Evolutionary conservation across 176 grass and related monocot genomes (phyloP), one percentile per base, ranked within the genome.

Genomic region (Bothriochloa decipiens): DNA sequence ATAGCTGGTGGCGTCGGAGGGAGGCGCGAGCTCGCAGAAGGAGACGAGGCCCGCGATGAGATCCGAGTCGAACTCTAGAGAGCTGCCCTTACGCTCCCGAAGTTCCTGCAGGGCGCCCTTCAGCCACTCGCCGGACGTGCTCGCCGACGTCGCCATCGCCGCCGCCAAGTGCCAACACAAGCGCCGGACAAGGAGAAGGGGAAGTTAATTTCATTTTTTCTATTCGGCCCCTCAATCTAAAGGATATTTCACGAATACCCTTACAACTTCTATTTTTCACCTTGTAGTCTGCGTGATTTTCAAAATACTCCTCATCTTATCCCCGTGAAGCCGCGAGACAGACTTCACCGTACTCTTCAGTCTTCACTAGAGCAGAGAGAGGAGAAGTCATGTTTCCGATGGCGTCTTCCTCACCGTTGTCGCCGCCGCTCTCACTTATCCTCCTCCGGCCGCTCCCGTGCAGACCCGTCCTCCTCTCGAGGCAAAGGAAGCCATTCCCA

Each of bases 1-100:
- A 85, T 98, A 98, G 84, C 93, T 93, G 68, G 96, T 93, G 27
- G 93, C 89, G 77, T 98, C 93, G 35, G 80, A 83, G 16, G 93
- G 93, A 80, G 96, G 93, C 33, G 93, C 96, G 81, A 98, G 91
- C 86, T 98, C 91, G 81, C 96, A 98, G 80, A 96, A 98, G 83
- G 96, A 96, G 52, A 98, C 93, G 86, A 98, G 96, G 45, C 93
- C 93, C 25, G 88, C 88, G 85, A 98, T 94, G 83, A 98, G 96
- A 72, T 95, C 96, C 2, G 72, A 76, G 71, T 98, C 93, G 18
- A 98, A 78, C 61, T 92, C 83, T 62, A 96, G 69, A 7, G 55
- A 74, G 33, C 83, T 79, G 20, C 87, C 89, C 23, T 90, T 89
- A 26, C 41, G 86, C 1, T 76, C 89, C 64, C 87, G 75, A 25